Percentiles rank a stretch among this genome's conserved stretches.
These are phyloP conservation scores for Escallonia herrerae DNA, from an alignment of 129 eudicot species.

Conservation along the genomic window DNA sequence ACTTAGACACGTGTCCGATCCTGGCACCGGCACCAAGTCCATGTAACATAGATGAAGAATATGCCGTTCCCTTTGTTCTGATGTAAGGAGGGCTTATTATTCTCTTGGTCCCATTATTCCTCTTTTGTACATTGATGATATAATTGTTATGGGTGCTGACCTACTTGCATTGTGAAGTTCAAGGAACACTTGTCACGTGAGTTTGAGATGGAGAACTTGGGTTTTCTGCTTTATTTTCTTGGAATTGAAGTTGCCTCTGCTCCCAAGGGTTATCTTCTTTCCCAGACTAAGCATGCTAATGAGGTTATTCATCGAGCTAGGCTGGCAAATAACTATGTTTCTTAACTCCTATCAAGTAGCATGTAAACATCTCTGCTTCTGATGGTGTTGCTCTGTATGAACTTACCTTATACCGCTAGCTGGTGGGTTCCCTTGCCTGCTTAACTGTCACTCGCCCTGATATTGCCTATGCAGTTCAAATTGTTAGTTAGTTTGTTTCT, in stretches of 20 bases:
- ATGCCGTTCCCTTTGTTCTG: too few relatives aligned
- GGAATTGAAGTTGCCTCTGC: background rate
- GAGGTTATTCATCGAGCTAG: background rate
- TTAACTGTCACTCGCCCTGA: constrained; percentile 1
- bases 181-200: too few relatives aligned
- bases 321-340: background rate
- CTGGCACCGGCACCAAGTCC: too few relatives aligned
- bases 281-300: background rate
- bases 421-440: constrained; percentile 1
- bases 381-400: background rate
- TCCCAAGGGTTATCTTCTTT: background rate
- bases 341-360: background rate
- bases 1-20: too few relatives aligned
- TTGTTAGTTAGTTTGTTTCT: constrained; percentile 2
- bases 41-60: too few relatives aligned
- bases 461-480: constrained; percentile 5
- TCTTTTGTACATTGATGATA: background rate
- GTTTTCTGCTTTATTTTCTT: background rate
- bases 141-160: background rate
- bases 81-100: too few relatives aligned
- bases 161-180: background rate
- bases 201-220: too few relatives aligned
- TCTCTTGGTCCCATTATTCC: too few relatives aligned
- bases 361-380: background rate
- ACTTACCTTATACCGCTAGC: background rate